phyloP scores from a whole-genome alignment of 345 rosid genomes.

The Eucalyptus dawsonii region DNA sequence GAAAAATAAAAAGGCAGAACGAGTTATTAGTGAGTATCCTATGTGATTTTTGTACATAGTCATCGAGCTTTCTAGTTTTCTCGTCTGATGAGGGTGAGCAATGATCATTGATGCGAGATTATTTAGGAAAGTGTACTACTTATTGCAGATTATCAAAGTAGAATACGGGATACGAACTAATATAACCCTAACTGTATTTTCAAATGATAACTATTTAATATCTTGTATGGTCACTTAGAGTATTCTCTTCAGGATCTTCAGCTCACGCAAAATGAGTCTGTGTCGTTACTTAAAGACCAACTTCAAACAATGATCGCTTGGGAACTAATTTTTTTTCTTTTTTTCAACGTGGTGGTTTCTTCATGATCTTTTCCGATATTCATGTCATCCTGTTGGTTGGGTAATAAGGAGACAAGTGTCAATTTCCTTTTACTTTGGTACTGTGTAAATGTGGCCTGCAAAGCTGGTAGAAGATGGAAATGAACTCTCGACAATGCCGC shows the following conservation, averaged over 20 bases:
- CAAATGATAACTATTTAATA: not conserved
- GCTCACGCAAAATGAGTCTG: fast-evolving
- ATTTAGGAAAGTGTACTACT: not conserved
- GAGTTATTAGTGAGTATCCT: fast-evolving
- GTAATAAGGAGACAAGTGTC: not conserved
- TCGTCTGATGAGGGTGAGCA: not conserved
- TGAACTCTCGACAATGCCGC: not conserved
- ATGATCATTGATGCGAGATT: fast-evolving
- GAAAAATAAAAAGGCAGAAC: too few species aligned
- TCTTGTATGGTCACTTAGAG: fast-evolving
- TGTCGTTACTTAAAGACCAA: not conserved
- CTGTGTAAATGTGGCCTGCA: not conserved
- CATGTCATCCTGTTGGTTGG: not conserved
- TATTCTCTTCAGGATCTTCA: not conserved
- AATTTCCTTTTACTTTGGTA: not conserved
- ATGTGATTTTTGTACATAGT: not conserved
- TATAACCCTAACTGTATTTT: fast-evolving
- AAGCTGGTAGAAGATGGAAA: not conserved
- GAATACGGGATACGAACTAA: not conserved
- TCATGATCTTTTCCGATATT: not conserved
- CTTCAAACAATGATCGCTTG: not conserved
- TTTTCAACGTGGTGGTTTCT: not conserved
- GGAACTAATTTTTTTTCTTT: not conserved
- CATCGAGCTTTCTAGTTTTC: not conserved
- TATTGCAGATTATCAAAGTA: not conserved